Evolutionary conservation across 1,284 basidiomycete genomes (phyloP), one percentile per base, ranked within the genome.

Genomic region (Irpex sp.): DNA sequence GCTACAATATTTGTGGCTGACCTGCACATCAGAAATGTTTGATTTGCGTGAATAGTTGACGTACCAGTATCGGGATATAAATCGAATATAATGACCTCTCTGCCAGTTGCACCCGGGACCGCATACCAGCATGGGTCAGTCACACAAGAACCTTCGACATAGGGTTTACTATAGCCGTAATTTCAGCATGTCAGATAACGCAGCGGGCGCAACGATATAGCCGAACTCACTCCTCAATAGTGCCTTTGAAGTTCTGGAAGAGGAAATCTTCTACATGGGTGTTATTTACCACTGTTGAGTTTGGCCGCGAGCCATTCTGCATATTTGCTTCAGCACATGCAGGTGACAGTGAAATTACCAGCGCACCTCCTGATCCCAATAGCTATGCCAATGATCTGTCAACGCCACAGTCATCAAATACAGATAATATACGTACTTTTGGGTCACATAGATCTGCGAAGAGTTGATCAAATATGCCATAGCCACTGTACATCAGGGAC

Each of bases 1-100:
- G 81, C 80, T 26, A 83, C 70, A 61, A 87, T 74, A 67, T 85
- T 83, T 2, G 74, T 75, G 0, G 82, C 82, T 81, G 40, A 26
- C 26, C 26, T 26, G 26, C 26, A 26, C 26, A 26, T 26, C 26
- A 26, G 26, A 26, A 26, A 26, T 26, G 26, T 2, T 26, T 26
- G 26, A 26, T 26, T 26, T 26, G 26, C 26, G 26, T 26, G 26
- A 26, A 26, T 26, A 26, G 26, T 26, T 26, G 3, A 26, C 70
- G 17, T 57, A 85, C 84, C 78, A 4, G 85, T 86, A 21, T 76
- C 72, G 0, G 81, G 81, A 65, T 86, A 84, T 15, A 86, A 70
- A 69, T 87, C 85, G 52, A 86, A 78, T 55, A 87, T 86, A 13
- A 77, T 77, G 36, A 85, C 83, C 71, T 88, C 85, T 65, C 81